Percentiles rank a stretch among this genome's conserved stretches.
phyloP scores from a whole-genome alignment of 495 filamentous ascomycete species.

The Xylaria acuta region DNA sequence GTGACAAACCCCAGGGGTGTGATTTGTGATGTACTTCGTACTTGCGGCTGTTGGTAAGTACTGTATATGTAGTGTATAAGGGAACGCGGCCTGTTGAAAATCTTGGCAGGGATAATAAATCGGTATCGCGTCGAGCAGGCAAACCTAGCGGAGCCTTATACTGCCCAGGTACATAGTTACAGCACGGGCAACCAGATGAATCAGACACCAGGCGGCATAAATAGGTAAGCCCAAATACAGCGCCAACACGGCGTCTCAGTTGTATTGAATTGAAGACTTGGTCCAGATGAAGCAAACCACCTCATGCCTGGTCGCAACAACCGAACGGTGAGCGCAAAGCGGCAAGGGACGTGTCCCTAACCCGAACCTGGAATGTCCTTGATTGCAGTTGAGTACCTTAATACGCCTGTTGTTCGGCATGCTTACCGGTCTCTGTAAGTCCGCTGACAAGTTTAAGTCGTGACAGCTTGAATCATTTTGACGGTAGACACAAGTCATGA shows the following conservation, averaged over 20 bases:
- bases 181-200: not conserved
- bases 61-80: no score
- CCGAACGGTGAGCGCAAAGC: not conserved
- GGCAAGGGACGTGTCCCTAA: not conserved
- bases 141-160: not conserved
- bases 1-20: not conserved
- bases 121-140: not conserved
- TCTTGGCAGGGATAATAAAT: conserved; percentile 14
- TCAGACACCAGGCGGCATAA: not conserved
- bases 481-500: not conserved
- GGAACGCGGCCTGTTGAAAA: conserved; percentile 1
- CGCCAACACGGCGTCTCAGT: conserved; percentile 2
- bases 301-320: not conserved
- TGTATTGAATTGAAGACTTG: not conserved
- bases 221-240: not conserved
- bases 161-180: not conserved
- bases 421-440: conserved; percentile 1
- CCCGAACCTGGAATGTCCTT: not conserved
- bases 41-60: not conserved
- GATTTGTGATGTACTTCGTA: conserved; percentile 9
- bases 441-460: not conserved
- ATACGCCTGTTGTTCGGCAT: not conserved
- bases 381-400: not conserved
- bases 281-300: not conserved
- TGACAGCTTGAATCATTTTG: not conserved